Evolutionary conservation across 179 eudicot species (phyloP).

Genomic region (Beta lomatogona): DNA sequence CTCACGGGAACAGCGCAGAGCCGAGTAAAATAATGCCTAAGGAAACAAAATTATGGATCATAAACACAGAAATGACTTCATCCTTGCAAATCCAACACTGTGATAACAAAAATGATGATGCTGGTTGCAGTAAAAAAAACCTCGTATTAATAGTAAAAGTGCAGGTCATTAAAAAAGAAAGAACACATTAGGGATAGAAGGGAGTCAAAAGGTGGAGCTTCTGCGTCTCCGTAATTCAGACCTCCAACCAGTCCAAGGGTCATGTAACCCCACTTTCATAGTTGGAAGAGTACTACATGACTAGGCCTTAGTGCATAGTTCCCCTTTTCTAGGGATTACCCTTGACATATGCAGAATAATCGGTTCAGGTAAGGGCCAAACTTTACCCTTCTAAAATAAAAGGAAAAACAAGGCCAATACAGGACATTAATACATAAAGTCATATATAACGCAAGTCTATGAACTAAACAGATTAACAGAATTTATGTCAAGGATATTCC

Average conservation of each 20-base stretch:
- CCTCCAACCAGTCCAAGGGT: not conserved
- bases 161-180: not conserved
- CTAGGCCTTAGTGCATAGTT: not conserved
- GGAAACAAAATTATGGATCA: slow-evolving; percentile 9
- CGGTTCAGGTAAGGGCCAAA: not conserved
- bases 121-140: not conserved
- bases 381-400: not conserved
- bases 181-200: not conserved
- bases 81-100: not conserved
- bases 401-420: not conserved
- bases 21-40: slow-evolving; percentile 89
- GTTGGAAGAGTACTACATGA: not conserved
- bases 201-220: not conserved
- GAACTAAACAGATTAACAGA: not conserved
- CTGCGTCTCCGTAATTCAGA: not conserved
- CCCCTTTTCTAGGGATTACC: not conserved
- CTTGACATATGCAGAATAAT: not conserved
- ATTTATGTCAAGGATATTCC: not conserved
- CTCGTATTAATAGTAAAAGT: not conserved
- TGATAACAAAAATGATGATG: not conserved
- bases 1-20: slow-evolving; percentile 82
- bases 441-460: not conserved
- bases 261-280: not conserved
- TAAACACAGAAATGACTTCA: not conserved
- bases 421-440: not conserved